A percentile compares a stretch with the other conserved stretches of the same genome.
Conservation (phyloP, 2,329 filamentous ascomycete genomes). For the Epichloe brachyelytri region DNA sequence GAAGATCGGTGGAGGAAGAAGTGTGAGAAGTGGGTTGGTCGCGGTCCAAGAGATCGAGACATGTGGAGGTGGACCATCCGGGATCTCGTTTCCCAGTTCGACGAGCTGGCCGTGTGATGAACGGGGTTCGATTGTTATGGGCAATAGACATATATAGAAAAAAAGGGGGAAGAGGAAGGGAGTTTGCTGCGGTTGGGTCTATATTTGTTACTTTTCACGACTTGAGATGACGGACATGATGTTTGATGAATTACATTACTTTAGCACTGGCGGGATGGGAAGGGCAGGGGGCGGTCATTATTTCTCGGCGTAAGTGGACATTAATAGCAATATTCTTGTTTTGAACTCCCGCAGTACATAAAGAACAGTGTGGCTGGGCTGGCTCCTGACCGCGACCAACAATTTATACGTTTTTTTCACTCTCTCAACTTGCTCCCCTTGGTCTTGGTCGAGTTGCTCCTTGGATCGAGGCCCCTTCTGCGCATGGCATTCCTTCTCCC, state of each 20-base stretch:
- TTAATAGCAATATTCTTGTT: not conserved
- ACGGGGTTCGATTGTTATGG: not conserved
- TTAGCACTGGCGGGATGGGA: not conserved
- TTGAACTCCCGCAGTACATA: not conserved
- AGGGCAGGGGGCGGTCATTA: not conserved
- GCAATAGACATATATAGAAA: not conserved
- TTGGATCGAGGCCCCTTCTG: constrained; percentile 61
- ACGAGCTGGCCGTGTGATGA: constrained; percentile 15
- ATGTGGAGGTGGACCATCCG: constrained; percentile 69
- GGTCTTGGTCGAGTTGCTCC: constrained; percentile 30
- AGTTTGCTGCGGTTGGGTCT: not conserved
- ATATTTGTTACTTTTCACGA: constrained; percentile 1
- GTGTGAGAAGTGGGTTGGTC: constrained; percentile 71
- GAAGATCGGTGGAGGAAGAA: constrained; percentile 84
- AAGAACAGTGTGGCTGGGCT: not conserved
- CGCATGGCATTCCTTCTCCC: constrained; percentile 63
- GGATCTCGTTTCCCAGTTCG: constrained; percentile 38
- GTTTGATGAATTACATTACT: constrained; percentile 4
- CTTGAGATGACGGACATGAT: constrained; percentile 7
- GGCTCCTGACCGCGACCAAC: not conserved
- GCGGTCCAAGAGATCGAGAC: constrained; percentile 40
- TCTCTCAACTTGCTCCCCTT: not conserved
- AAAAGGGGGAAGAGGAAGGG: not conserved
- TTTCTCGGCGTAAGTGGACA: not conserved
- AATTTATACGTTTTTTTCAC: too few species aligned